Conservation (phyloP, 139 green algal species). For the Tetraselmis chui region DNA sequence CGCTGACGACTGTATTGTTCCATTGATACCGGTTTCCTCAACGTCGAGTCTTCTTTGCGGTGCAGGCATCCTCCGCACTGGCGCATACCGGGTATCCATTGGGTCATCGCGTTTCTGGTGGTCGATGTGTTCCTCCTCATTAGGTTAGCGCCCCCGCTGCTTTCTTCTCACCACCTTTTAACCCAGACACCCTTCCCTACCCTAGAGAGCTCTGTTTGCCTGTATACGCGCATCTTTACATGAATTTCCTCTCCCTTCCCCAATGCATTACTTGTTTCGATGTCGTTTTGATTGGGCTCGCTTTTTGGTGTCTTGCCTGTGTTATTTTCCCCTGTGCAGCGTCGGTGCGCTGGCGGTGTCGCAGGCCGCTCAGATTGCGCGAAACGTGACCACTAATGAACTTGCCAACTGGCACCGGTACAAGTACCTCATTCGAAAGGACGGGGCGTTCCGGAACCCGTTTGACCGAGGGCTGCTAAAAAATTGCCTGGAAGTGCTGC, state of each 20-base stretch:
- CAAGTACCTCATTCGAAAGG: constrained; percentile 63
- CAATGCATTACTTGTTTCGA: too few species aligned
- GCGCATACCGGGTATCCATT: constrained; percentile 4
- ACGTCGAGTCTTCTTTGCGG: neutral
- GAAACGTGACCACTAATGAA: constrained; percentile 97
- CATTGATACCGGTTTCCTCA: neutral
- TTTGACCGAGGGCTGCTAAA: constrained; percentile 61
- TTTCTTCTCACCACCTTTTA: neutral
- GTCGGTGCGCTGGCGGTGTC: constrained; percentile 71
- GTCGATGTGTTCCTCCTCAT: constrained; percentile 72
- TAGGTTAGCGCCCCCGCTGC: neutral
- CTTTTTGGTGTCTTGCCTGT: too few species aligned
- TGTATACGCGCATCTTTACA: too few species aligned
- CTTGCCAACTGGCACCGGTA: constrained; percentile 89
- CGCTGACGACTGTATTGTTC: too few species aligned
- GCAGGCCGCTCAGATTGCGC: constrained; percentile 63
- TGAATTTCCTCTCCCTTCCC: too few species aligned
- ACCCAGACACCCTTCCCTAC: too few species aligned
- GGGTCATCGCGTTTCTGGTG: constrained; percentile 71
- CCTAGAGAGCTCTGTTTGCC: too few species aligned
- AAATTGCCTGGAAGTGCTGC: neutral
- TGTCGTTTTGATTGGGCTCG: too few species aligned
- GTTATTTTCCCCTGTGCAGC: constrained; percentile 13
- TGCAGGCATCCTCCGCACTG: neutral
- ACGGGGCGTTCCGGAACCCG: constrained; percentile 78